A percentile compares a stretch with the other conserved stretches of the same genome.
Conservation (phyloP, 2,329 filamentous ascomycete species). For the Chrysosphaeria jannelii region DNA sequence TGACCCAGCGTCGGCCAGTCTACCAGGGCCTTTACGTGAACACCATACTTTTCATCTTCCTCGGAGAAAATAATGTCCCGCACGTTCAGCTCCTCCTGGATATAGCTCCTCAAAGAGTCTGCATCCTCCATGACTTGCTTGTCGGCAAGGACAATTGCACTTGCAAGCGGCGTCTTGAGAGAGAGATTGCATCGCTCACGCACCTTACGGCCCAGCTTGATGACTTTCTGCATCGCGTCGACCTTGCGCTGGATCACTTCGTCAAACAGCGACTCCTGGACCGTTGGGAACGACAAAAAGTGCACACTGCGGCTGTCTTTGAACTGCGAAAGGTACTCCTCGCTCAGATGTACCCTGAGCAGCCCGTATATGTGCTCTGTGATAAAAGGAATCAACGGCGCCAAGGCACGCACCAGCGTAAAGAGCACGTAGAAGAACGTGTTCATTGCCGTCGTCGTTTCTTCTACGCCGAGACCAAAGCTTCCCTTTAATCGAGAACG, state of each 20-base stretch:
- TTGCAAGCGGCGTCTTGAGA: conserved; percentile 74
- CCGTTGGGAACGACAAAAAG: conserved; percentile 72
- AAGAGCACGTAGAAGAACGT: conserved; percentile 82
- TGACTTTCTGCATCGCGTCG: conserved; percentile 77
- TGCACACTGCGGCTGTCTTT: conserved; percentile 67
- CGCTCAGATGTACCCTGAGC: conserved; percentile 54
- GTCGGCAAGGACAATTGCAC: conserved; percentile 69
- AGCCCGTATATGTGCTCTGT: conserved; percentile 81
- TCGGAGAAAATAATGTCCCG: conserved; percentile 56
- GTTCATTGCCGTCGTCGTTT: conserved; percentile 74
- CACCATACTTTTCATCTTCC: conserved; percentile 73
- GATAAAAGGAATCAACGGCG: conserved; percentile 86
- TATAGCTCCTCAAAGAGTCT: conserved; percentile 59
- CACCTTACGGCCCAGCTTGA: conserved; percentile 65
- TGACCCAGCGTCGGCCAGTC: conserved; percentile 90
- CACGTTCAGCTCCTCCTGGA: conserved; percentile 76
- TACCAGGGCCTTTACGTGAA: conserved; percentile 66
- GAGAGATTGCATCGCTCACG: conserved; percentile 62
- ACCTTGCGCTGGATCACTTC: conserved; percentile 63
- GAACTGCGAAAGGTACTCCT: conserved; percentile 22
- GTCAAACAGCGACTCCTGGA: conserved; percentile 69
- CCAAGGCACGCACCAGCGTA: conserved; percentile 62
- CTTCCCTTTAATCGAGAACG: conserved; percentile 74
- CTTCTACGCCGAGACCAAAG: conserved; percentile 49
- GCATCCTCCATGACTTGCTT: conserved; percentile 64